Percentiles rank a stretch among this genome's conserved stretches.
Conservation (phyloP, 257 asterid species). For the Fraxinus americana region DNA sequence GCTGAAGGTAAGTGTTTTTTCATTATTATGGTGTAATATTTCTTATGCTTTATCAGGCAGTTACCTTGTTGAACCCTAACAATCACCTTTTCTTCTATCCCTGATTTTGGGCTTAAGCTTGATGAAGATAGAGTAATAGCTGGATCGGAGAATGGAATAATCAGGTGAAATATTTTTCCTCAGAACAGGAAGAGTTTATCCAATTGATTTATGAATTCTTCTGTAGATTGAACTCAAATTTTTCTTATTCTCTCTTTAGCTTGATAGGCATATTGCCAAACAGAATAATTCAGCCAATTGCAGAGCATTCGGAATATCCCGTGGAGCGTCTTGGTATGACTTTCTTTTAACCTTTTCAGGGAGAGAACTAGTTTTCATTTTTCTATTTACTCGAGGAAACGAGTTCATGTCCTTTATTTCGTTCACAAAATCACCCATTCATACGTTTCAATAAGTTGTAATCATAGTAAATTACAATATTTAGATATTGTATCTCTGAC, state of each 20-base stretch:
- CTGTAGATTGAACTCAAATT: slow-evolving; percentile 13
- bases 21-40: background rate
- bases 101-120: slow-evolving; percentile 50
- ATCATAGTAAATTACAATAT: slow-evolving; percentile 9
- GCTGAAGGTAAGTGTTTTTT: slow-evolving; percentile 64
- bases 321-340: slow-evolving; percentile 88
- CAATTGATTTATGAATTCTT: slow-evolving; percentile 12
- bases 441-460: background rate
- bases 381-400: background rate
- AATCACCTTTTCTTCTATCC: slow-evolving; percentile 13
- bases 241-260: slow-evolving; percentile 42
- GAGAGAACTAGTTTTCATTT: background rate
- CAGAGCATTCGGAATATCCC: slow-evolving; percentile 84
- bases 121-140: slow-evolving; percentile 90
- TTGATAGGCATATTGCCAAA: slow-evolving; percentile 87
- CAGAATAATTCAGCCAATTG: slow-evolving; percentile 89
- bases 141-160: slow-evolving; percentile 86
- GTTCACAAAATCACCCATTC: background rate
- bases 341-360: slow-evolving; percentile 15
- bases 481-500: slow-evolving; percentile 22
- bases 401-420: background rate
- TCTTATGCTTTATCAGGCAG: slow-evolving; percentile 6
- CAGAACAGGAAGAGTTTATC: slow-evolving; percentile 1
- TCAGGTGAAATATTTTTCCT: slow-evolving; percentile 49
- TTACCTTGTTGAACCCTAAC: slow-evolving; percentile 16